These are phyloP conservation scores for Boletus edulis DNA, from an alignment of 768 basidiomycete species.

Conservation along the genomic window DNA sequence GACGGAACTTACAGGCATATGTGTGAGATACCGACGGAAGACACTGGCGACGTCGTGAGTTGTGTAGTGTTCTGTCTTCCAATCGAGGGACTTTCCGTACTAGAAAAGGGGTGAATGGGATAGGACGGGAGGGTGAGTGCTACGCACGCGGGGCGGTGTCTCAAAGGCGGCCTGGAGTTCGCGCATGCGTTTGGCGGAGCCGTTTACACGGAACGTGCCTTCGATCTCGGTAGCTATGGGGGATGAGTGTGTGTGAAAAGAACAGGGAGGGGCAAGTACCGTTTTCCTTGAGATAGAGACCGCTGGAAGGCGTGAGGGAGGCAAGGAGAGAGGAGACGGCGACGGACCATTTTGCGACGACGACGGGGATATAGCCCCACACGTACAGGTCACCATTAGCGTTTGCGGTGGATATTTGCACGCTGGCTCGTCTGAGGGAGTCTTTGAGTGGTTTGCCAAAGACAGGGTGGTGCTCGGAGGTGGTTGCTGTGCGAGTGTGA, in stretches of 20 bases:
- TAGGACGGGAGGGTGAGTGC: neutral
- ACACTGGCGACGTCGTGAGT: slow-evolving; percentile 97
- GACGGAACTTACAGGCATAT: slow-evolving; percentile 79
- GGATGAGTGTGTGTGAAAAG: neutral
- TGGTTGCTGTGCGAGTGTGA: slow-evolving; percentile 18
- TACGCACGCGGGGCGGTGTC: slow-evolving; percentile 73
- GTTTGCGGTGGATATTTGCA: slow-evolving; percentile 90
- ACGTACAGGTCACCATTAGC: slow-evolving; percentile 80
- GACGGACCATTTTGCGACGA: slow-evolving; percentile 93
- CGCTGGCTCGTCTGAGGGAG: slow-evolving; percentile 81
- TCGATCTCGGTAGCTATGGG: slow-evolving; percentile 79
- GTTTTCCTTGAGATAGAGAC: slow-evolving; percentile 91
- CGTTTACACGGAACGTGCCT: slow-evolving; percentile 93
- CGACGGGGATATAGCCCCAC: slow-evolving; percentile 94
- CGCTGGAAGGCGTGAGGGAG: slow-evolving; percentile 45
- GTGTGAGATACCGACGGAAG: slow-evolving; percentile 91
- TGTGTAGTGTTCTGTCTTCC: slow-evolving; percentile 84
- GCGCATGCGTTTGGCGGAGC: slow-evolving; percentile 94
- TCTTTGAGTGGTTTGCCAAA: slow-evolving; percentile 86
- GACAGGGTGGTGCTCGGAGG: slow-evolving; percentile 50
- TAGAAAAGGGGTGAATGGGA: slow-evolving; percentile 30
- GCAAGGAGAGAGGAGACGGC: neutral
- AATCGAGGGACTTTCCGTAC: slow-evolving; percentile 94
- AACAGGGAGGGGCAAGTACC: slow-evolving; percentile 43
- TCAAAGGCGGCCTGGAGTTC: slow-evolving; percentile 93